Base-by-base conservation (phyloP, 2,329 filamentous ascomycete species). In the Penicillium capsulatum region DNA sequence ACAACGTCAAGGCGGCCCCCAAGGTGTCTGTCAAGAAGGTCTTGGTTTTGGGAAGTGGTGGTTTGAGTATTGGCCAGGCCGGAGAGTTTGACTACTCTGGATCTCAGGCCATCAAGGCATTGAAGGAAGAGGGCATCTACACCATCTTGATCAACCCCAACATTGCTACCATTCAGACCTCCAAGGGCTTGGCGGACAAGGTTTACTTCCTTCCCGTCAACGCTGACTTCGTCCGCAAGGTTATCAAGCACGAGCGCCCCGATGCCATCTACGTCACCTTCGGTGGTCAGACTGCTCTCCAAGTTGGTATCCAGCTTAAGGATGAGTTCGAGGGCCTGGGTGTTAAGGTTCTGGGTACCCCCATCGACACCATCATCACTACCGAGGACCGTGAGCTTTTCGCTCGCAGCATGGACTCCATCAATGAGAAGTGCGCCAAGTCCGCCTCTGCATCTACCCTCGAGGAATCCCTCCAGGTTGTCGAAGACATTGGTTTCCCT, bases 1-100 rank as follows among this genome's bases (percentile, higher is more conserved):
- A 94, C 61, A 95, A 94, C 59, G 76, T 83, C 62, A 79, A 74
- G 53, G 71, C 81, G 9, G 77, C 91, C 57, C 90, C 90, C 10
- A 80, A 81, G 37, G 86, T 97, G 29, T 76, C 81, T 42, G 87
- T 91, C 54, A 94, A 94, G 76, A 97, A 97, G 74, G 90, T 94
- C 10, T 79, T 98, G 41, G 84, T 98, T 17, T 79, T 98, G 36
- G 92, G 92, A 46, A 91, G 85, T 68, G 92, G 92, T 69, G 92
- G 92, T 69, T 77, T 98, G 48, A 94, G 87, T 66, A 98, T 98
- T 65, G 92, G 92, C 10, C 92, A 98, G 67, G 92, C 92, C 50
- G 92, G 92, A 66, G 92, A 98, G 67, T 98, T 98, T 54, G 92
- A 98, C 65, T 98, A 98, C 73, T 97, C 92, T 38, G 92, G 92